phyloP scores from a whole-genome alignment of 129 eudicot species.

The Calendula officinalis region DNA sequence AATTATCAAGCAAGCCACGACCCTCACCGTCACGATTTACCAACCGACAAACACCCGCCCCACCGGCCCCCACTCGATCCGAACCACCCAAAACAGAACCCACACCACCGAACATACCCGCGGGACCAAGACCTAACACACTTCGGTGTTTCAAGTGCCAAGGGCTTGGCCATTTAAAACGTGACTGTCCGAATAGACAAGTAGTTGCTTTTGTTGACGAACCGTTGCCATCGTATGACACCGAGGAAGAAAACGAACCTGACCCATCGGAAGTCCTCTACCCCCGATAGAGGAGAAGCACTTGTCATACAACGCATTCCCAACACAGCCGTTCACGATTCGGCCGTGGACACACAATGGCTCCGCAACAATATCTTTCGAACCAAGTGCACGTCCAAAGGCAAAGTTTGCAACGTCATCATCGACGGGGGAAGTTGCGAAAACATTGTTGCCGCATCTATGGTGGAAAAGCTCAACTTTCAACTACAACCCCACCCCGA shows the following conservation, averaged over 20 bases:
- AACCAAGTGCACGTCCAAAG: too few species aligned
- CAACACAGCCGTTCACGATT: not conserved
- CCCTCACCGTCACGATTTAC: not conserved
- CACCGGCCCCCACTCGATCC: not conserved
- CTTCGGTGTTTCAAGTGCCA: conserved; percentile 15
- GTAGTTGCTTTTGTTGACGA: not conserved
- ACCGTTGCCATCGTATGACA: not conserved
- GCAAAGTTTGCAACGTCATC: not conserved
- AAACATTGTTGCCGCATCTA: not conserved
- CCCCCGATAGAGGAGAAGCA: not conserved
- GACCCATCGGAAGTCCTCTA: not conserved
- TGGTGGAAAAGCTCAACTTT: not conserved
- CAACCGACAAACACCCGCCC: not conserved
- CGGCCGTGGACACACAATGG: not conserved
- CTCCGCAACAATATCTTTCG: too few species aligned
- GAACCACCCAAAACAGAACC: not conserved
- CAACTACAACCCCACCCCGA: not conserved
- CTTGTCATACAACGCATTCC: too few species aligned
- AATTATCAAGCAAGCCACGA: not conserved
- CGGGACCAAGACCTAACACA: not conserved
- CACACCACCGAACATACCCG: not conserved
- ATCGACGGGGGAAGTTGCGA: not conserved
- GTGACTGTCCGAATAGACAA: conserved; percentile 4
- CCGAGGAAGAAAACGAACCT: not conserved
- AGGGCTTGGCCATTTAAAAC: not conserved